These are phyloP conservation scores for Posidonia australis DNA, from an alignment of 106 monocot genomes.

Conservation along the genomic window DNA sequence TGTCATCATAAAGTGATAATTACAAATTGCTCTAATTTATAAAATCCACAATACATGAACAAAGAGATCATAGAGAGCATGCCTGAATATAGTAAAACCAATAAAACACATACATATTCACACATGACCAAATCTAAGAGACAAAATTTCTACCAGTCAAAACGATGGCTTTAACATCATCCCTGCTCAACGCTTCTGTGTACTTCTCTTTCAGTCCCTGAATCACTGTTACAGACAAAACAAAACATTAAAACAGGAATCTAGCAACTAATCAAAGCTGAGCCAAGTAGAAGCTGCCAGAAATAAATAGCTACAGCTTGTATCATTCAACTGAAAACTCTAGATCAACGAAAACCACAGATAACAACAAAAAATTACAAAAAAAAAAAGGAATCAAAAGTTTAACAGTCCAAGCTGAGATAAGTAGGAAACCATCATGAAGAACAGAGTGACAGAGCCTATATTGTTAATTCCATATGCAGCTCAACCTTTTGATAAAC, in stretches of 20 bases:
- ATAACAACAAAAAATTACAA: too few species aligned
- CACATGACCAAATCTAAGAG: background rate
- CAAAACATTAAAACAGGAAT: background rate
- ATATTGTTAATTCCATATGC: too few species aligned
- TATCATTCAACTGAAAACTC: background rate
- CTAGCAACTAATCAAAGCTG: background rate
- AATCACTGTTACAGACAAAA: slow-evolving; percentile 30
- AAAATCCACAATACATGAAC: too few species aligned
- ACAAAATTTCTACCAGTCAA: slow-evolving; percentile 50
- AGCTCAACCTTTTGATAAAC: too few species aligned
- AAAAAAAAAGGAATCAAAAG: too few species aligned
- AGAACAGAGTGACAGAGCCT: too few species aligned
- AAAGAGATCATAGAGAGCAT: background rate
- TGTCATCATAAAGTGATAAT: too few species aligned
- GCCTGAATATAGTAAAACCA: background rate
- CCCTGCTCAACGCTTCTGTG: slow-evolving; percentile 57
- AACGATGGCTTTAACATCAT: slow-evolving; percentile 79
- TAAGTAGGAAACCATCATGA: too few species aligned
- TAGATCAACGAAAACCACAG: background rate
- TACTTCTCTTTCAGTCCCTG: slow-evolving; percentile 54
- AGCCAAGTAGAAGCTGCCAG: too few species aligned
- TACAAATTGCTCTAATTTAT: too few species aligned
- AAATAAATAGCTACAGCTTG: background rate
- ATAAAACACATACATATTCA: too few species aligned
- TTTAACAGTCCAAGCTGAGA: too few species aligned